These are phyloP conservation scores for Rhizopus delemar DNA, from an alignment of 371 early-diverging fungal genomes.

Conservation along the genomic window DNA sequence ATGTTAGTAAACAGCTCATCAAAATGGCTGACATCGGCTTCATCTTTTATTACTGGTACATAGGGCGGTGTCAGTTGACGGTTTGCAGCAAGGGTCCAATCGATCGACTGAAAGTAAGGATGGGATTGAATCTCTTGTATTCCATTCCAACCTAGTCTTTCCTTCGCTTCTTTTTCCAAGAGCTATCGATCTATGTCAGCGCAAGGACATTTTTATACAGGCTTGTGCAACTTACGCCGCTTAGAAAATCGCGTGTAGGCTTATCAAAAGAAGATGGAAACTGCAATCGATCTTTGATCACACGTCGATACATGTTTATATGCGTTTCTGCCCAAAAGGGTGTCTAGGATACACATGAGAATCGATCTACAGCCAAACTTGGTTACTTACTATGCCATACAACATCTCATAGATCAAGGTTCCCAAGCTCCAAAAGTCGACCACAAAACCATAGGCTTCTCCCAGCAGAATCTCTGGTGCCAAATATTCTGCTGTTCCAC, in stretches of 20 bases:
- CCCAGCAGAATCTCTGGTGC: conserved; percentile 90
- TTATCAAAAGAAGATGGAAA: conserved; percentile 67
- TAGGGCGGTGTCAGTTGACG: conserved; percentile 57
- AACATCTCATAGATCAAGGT: conserved; percentile 88
- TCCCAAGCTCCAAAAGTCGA: conserved; percentile 98
- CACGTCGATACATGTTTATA: conserved; percentile 79
- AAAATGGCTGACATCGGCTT: conserved; percentile 62
- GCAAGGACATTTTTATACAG: background rate
- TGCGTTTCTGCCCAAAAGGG: conserved; percentile 84
- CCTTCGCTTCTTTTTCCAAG: conserved; percentile 66
- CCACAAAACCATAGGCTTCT: conserved; percentile 79
- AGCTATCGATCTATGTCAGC: conserved; percentile 41
- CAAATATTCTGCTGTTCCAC: conserved; percentile 93
- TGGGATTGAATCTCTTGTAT: conserved; percentile 65
- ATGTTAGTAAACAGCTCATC: conserved; percentile 63
- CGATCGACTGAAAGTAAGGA: conserved; percentile 63
- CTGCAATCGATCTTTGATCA: conserved; percentile 70
- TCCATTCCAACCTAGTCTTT: conserved; percentile 63
- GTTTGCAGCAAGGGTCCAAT: conserved; percentile 68
- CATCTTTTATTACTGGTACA: conserved; percentile 49
- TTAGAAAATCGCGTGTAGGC: conserved; percentile 56
- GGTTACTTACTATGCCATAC: conserved; percentile 56
- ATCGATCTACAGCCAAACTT: background rate
- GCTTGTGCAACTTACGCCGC: conserved; percentile 52
- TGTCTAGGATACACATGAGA: conserved; percentile 50